These are phyloP conservation scores for Cystobasidium tubakii DNA, from an alignment of 768 basidiomycete species.

Conservation along the genomic window DNA sequence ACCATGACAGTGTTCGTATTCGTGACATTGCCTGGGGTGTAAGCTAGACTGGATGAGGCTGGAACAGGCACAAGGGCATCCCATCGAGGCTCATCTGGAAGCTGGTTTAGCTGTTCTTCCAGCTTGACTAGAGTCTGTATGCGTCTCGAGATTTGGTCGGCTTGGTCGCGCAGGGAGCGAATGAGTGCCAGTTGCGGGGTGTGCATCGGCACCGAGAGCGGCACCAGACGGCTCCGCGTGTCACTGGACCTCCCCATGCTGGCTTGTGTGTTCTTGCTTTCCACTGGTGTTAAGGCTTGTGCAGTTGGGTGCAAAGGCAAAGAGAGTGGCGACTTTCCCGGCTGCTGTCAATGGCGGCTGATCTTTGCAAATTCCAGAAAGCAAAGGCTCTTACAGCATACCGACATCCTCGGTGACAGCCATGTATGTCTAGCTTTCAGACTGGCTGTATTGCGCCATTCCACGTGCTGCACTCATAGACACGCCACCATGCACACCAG, in stretches of 20 bases:
- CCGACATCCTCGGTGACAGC: no score
- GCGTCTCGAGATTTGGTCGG: background rate
- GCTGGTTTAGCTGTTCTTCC: slow-evolving; percentile 10
- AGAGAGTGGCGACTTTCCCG: background rate
- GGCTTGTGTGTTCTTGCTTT: no score
- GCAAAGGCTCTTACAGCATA: no score
- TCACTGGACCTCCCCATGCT: background rate
- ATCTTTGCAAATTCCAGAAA: no score
- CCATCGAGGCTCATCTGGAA: slow-evolving; percentile 18
- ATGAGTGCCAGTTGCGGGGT: slow-evolving; percentile 6
- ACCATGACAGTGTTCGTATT: slow-evolving; percentile 29
- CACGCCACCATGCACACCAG: no score
- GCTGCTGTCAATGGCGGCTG: no score
- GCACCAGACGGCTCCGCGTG: slow-evolving; percentile 2
- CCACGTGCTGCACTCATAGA: no score
- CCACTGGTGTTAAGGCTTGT: no score
- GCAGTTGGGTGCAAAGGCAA: no score
- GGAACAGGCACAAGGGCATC: slow-evolving; percentile 21
- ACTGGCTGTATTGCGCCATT: no score
- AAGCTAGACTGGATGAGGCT: background rate
- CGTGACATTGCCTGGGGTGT: background rate
- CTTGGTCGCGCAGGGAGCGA: slow-evolving; percentile 11
- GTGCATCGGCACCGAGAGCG: slow-evolving; percentile 20
- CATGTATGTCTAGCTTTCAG: no score
- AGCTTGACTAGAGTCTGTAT: background rate